phyloP scores from a whole-genome alignment of 257 asterid species.

The Linaria vulgaris region DNA sequence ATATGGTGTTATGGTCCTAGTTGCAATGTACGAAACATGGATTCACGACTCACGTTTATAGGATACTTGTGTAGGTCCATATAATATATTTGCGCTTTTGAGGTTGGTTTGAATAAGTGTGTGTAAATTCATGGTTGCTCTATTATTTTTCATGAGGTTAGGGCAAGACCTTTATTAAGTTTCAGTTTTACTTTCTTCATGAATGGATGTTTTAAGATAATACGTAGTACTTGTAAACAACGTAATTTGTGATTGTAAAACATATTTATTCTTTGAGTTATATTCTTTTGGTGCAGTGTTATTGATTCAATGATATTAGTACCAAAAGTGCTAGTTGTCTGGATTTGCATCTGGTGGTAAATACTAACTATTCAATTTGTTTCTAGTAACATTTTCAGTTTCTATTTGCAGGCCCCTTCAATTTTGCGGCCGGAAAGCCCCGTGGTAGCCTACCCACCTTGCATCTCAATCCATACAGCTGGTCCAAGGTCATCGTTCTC shows the following conservation, averaged over 20 bases:
- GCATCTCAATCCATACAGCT: conserved; percentile 85
- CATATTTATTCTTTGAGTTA: neutral
- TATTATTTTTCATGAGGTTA: neutral
- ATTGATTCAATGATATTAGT: neutral
- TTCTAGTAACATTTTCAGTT: neutral
- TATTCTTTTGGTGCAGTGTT: neutral
- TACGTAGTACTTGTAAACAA: neutral
- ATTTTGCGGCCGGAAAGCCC: conserved; percentile 63
- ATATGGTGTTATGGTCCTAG: too few relatives aligned
- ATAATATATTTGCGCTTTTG: too few relatives aligned
- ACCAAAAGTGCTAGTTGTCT: neutral
- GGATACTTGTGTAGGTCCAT: too few relatives aligned
- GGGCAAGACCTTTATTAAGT: neutral
- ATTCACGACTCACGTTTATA: too few relatives aligned
- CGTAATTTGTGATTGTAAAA: conserved; percentile 5
- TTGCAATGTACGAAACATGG: too few relatives aligned
- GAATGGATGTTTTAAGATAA: neutral
- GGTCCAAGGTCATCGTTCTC: conserved; percentile 77
- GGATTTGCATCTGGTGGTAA: neutral
- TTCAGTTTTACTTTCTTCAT: conserved; percentile 3
- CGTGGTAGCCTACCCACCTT: conserved; percentile 61
- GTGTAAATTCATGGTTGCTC: neutral
- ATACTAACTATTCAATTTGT: neutral
- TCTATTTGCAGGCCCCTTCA: conserved; percentile 76
- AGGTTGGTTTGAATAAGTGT: conserved; percentile 8